phyloP scores from a whole-genome alignment of 2,329 filamentous ascomycete species.

The Colletotrichum spinosum region DNA sequence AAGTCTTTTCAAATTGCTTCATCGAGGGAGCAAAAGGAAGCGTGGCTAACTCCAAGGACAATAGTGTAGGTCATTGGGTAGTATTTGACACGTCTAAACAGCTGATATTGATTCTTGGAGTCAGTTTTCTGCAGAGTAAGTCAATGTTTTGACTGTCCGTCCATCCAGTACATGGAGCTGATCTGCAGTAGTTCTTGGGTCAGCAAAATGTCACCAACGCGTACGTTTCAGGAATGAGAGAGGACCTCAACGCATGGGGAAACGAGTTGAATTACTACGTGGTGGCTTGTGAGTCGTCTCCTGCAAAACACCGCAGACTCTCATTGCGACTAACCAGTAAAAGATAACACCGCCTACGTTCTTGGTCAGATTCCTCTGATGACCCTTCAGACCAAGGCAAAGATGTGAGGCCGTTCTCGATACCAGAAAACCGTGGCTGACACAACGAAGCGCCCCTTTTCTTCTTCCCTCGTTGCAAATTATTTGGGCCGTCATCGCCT shows the following conservation, averaged over 20 bases:
- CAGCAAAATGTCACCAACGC: slow-evolving; percentile 43
- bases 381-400: slow-evolving; percentile 44
- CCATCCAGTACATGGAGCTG: background rate
- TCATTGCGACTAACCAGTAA: slow-evolving; percentile 10
- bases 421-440: slow-evolving; percentile 10
- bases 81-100: too few relatives aligned
- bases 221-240: slow-evolving; percentile 44
- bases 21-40: too few relatives aligned
- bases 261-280: slow-evolving; percentile 43
- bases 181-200: slow-evolving; percentile 42
- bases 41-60: too few relatives aligned
- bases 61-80: slow-evolving; percentile 36
- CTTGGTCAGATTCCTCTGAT: slow-evolving; percentile 47
- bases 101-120: too few relatives aligned
- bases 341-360: slow-evolving; percentile 43
- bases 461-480: slow-evolving; percentile 41
- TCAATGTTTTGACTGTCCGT: background rate
- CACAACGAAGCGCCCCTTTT: slow-evolving; percentile 38
- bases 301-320: accelerated
- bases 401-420: slow-evolving; percentile 35
- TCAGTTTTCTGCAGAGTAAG: slow-evolving; percentile 35
- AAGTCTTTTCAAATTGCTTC: too few relatives aligned
- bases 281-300: slow-evolving; percentile 27
- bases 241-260: slow-evolving; percentile 42
- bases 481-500: slow-evolving; percentile 43